These are phyloP conservation scores for Anthostomella pinea DNA, from an alignment of 2,329 filamentous ascomycete species.

Conservation along the genomic window DNA sequence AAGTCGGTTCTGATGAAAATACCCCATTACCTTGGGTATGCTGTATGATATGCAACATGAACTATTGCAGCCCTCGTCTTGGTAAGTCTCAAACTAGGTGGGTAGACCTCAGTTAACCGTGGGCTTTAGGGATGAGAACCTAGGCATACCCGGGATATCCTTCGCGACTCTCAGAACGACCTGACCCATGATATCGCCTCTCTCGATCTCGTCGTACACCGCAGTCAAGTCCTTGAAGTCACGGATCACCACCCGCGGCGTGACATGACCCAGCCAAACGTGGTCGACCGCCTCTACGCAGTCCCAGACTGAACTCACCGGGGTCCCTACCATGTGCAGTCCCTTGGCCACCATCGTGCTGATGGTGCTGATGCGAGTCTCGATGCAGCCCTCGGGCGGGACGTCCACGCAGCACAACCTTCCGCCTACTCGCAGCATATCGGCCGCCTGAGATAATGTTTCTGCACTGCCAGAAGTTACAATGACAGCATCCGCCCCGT, in stretches of 20 bases:
- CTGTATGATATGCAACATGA: no score
- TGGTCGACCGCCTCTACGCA: conserved; percentile 44
- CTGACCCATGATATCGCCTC: conserved; percentile 40
- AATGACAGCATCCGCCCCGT: conserved; percentile 40
- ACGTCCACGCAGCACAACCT: conserved; percentile 43
- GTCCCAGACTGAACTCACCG: conserved; percentile 43
- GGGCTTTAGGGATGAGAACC: no score
- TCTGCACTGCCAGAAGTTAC: conserved; percentile 40
- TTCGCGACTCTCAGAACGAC: conserved; percentile 40
- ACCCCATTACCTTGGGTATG: no score
- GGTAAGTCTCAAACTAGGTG: no score
- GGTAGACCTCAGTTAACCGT: no score
- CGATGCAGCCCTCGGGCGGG: conserved; percentile 36
- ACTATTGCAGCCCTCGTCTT: no score
- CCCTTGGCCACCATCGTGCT: conserved; percentile 44
- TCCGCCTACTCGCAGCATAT: conserved; percentile 42
- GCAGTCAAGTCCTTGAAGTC: conserved; percentile 39
- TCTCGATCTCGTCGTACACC: conserved; percentile 44
- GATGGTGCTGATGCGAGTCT: conserved; percentile 40
- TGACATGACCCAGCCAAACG: conserved; percentile 39
- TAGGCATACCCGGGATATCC: no score
- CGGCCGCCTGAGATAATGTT: conserved; percentile 40
- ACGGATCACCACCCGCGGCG: conserved; percentile 39
- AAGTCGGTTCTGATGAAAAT: no score
- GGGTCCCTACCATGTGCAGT: conserved; percentile 39